These are phyloP conservation scores for Candida maesae DNA, from an alignment of 805 yeast genomes.

Conservation along the genomic window DNA sequence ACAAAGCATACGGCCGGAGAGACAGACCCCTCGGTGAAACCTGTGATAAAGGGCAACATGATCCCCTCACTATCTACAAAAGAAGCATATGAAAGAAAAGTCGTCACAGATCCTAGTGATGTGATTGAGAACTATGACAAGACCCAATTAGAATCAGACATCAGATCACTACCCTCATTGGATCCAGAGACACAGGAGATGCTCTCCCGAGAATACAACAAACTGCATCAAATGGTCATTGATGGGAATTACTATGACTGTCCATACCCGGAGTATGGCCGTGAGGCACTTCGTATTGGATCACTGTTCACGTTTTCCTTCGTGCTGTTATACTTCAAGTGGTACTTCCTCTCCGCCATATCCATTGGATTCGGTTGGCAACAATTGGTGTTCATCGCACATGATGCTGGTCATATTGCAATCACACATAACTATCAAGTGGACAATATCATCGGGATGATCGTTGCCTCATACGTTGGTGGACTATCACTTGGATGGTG, in stretches of 20 bases:
- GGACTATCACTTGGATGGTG: constrained; percentile 93
- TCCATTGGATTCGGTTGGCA: constrained; percentile 81
- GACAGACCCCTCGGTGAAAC: constrained; percentile 36
- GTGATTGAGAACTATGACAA: constrained; percentile 58
- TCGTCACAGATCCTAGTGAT: constrained; percentile 53
- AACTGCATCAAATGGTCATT: constrained; percentile 52
- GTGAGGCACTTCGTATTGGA: constrained; percentile 61
- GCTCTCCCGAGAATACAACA: constrained; percentile 54
- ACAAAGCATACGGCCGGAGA: constrained; percentile 39
- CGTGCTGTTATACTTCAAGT: constrained; percentile 42
- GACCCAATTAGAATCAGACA: constrained; percentile 48
- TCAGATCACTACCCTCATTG: constrained; percentile 55
- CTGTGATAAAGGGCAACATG: constrained; percentile 48
- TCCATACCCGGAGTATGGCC: constrained; percentile 66
- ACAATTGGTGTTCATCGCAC: constrained; percentile 82
- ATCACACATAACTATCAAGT: constrained; percentile 75
- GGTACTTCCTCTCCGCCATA: constrained; percentile 55
- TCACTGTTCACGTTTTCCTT: constrained; percentile 49
- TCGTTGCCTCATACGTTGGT: constrained; percentile 77
- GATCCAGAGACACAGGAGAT: constrained; percentile 63
- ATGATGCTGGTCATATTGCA: constrained; percentile 85
- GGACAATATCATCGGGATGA: constrained; percentile 71
- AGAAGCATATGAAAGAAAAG: constrained; percentile 26
- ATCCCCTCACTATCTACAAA: constrained; percentile 37
- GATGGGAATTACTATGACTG: constrained; percentile 66